Base-by-base conservation (phyloP, 2,329 filamentous ascomycete species). In the Amphichorda felina region DNA sequence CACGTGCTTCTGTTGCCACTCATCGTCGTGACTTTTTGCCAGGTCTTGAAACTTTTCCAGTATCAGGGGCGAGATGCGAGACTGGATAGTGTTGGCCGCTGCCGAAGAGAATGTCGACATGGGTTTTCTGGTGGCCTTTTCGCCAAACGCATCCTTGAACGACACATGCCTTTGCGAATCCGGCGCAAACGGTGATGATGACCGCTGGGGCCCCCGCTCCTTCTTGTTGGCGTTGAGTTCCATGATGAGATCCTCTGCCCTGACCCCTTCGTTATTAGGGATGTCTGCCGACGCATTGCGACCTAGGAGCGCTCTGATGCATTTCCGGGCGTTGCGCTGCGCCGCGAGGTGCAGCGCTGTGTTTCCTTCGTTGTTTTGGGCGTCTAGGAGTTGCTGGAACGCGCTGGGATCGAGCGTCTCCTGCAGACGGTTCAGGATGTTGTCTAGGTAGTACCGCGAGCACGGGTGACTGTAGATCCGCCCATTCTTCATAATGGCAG, bases 381-480 rank as follows among this genome's bases (percentile, higher is more conserved):
- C 71, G 47, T 94, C 86, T 9, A 98, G 64, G 9, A 96, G 61
- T 33, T 75, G 67, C 41, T 87, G 83, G 33, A 96, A 76, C 38
- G 84, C 78, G 38, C 79, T 75, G 8, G 79, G 79, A 5, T 85
- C 76, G 45, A 83, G 75, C 1, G 78, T 75, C 49, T 93, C 85
- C 41, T 79, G 75, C 40, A 98, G 73, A 54, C 82, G 87, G 56
- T 93, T 89, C 37, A 96, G 68, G 41, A 96, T 79, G 43, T 82
- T 82, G 55, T 96, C 89, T 22, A 94, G 73, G 57, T 98, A 98
- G 56, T 96, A 96, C 24, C 86, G 75, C 22, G 88, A 87, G 50
- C 84, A 93, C 16, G 83, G 80, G 52, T 88, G 87, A 56, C 89
- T 94, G 41, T 82, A 83, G 5, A 72, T 63, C 34, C 86, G 81